Evolutionary conservation across 306 rosid genomes (phyloP), one percentile per base, ranked within the genome.

Genomic region (Rubus parviflorus): DNA sequence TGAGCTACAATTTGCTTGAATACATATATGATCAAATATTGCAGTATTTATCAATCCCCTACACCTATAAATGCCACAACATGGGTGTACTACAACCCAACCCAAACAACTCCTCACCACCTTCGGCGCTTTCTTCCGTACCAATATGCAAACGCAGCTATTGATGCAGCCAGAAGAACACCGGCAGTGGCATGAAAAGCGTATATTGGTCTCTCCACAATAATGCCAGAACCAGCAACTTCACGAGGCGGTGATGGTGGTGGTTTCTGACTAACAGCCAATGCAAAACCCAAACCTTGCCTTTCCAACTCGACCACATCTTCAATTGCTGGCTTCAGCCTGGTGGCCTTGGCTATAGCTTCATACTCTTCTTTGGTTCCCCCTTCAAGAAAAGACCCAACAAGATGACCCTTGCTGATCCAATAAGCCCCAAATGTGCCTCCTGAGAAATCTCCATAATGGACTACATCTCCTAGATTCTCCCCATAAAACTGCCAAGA

Each of bases 401-500:
- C 97, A 52, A 95, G 90, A 37, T 92, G 90, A 54, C 98, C 91
- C 79, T 83, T 90, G 82, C 77, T 89, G 64, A 92, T 89, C 96
- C 97, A 95, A 81, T 89, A 95, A 43, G 99, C 99, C 62, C 99
- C 99, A 46, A 90, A 87, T 56, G 97, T 86, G 77, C 85, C 74
- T 54, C 90, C 91, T 3, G 97, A 87, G 79, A 89, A 81, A 77
- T 92, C 99, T 69, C 98, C 99, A 35, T 23, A 95, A 82, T 92
- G 91, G 77, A 95, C 83, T 49, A 83, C 97, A 70, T 95, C 99
- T 71, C 99, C 99, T 6, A 46, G 75, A 68, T 70, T 88, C 82
- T 95, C 99, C 62, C 99, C 99, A 35, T 81, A 95, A 84, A 95
- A 95, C 81, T 95, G 99, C 99, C 99, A 95, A 15, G 99, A 95